Conservation (phyloP, 2,329 filamentous ascomycete species). For the Fusarium cicatricum region DNA sequence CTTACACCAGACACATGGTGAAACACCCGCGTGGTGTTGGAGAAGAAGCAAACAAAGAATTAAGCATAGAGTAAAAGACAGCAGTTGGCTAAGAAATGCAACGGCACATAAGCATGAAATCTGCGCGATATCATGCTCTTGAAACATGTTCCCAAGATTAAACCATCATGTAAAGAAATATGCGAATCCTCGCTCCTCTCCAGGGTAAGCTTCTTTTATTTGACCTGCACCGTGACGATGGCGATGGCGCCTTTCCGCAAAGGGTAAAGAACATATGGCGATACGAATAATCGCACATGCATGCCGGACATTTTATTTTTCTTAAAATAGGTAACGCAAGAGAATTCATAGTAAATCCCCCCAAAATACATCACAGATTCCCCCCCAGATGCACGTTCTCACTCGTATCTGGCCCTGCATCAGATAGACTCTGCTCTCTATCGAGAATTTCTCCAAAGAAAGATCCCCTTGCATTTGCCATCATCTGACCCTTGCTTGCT, state of each 20-base stretch:
- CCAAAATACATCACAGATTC: too few species aligned
- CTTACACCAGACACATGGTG: too few species aligned
- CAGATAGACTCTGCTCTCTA: too few species aligned
- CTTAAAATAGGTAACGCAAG: too few species aligned
- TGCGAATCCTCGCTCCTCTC: neutral
- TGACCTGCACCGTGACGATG: neutral
- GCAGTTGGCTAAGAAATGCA: too few species aligned
- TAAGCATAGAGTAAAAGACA: neutral
- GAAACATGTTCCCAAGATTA: neutral
- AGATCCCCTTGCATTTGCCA: too few species aligned
- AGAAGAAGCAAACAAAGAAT: neutral
- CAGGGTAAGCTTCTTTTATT: neutral
- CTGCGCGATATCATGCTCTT: neutral
- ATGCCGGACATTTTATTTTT: too few species aligned
- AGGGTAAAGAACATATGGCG: neutral
- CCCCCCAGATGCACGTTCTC: too few species aligned
- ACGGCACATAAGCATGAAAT: neutral
- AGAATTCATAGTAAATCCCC: too few species aligned
- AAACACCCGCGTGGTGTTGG: neutral
- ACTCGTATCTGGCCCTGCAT: too few species aligned
- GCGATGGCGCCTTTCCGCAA: constrained; percentile 14
- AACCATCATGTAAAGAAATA: neutral
- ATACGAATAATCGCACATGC: constrained; percentile 3
- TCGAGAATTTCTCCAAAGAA: too few species aligned
- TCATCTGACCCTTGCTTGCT: too few species aligned